phyloP scores from a whole-genome alignment of 2,329 filamentous ascomycete genomes.

The Talaromyces sp. region DNA sequence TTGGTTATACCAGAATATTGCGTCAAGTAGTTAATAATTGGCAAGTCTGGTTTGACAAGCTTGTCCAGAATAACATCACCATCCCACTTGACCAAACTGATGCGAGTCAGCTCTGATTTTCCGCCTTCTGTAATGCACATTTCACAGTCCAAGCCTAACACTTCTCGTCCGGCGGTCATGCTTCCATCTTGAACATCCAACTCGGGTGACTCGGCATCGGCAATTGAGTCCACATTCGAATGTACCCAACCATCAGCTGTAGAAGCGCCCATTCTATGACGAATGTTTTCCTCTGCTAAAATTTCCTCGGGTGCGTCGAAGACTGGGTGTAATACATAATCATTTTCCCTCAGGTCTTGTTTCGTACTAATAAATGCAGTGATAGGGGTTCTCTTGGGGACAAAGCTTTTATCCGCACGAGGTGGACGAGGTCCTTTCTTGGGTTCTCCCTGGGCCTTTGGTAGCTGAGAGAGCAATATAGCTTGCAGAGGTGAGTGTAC shows the following conservation, averaged over 20 bases:
- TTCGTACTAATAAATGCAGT: constrained; percentile 69
- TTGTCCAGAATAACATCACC: constrained; percentile 79
- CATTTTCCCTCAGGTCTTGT: constrained; percentile 73
- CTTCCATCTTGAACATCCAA: constrained; percentile 71
- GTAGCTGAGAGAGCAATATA: constrained; percentile 70
- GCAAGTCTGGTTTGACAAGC: constrained; percentile 80
- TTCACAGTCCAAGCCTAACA: constrained; percentile 88
- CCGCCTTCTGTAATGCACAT: constrained; percentile 87
- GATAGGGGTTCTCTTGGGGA: constrained; percentile 72
- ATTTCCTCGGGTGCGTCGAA: constrained; percentile 55
- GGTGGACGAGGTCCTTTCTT: constrained; percentile 54
- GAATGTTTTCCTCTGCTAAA: constrained; percentile 47
- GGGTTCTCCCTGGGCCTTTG: constrained; percentile 65
- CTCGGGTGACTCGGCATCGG: constrained; percentile 64
- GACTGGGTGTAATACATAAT: constrained; percentile 78
- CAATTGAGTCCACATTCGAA: constrained; percentile 61
- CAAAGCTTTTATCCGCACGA: constrained; percentile 60
- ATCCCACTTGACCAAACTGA: constrained; percentile 83
- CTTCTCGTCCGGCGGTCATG: constrained; percentile 71
- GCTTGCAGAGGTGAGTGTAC: constrained; percentile 83
- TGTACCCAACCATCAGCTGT: constrained; percentile 72
- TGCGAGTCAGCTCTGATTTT: constrained; percentile 77
- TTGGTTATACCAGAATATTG: constrained; percentile 87
- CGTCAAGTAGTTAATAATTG: constrained; percentile 91
- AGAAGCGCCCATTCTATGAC: constrained; percentile 47